phyloP scores from a whole-genome alignment of 2,329 filamentous ascomycete genomes.

The Rasamsonia emersonii region DNA sequence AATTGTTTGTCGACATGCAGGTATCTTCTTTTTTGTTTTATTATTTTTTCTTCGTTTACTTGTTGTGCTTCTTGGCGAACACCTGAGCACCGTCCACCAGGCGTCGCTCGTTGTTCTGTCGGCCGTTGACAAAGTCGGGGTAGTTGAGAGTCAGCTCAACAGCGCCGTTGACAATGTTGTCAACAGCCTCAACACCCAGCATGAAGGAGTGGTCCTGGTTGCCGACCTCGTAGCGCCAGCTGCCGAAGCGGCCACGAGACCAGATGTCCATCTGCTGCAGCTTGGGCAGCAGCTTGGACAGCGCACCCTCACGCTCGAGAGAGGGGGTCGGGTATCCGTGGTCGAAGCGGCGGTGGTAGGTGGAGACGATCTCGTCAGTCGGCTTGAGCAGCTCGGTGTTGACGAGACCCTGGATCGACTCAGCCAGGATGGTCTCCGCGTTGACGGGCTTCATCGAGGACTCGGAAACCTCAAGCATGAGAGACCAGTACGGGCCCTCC shows the following conservation, averaged over 20 bases:
- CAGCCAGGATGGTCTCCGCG: constrained; percentile 70
- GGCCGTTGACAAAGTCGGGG: constrained; percentile 84
- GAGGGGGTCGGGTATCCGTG: constrained; percentile 96
- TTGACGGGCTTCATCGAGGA: constrained; percentile 93
- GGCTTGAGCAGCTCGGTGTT: constrained; percentile 96
- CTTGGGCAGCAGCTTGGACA: constrained; percentile 86
- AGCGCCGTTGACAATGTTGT: constrained; percentile 80
- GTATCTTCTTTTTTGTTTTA: too few species aligned
- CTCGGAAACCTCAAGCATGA: constrained; percentile 98
- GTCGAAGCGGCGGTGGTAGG: constrained; percentile 95
- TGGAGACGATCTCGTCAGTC: constrained; percentile 90
- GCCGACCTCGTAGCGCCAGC: constrained; percentile 94
- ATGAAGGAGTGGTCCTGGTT: constrained; percentile 99
- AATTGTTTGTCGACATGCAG: too few species aligned
- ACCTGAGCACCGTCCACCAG: constrained; percentile 54
- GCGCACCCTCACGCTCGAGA: constrained; percentile 88
- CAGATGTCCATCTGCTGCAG: constrained; percentile 86
- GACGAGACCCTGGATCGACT: constrained; percentile 91
- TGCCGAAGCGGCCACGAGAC: constrained; percentile 93
- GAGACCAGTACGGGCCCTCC: constrained; percentile 96
- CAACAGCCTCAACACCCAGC: constrained; percentile 87
- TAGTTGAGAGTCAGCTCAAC: constrained; percentile 93
- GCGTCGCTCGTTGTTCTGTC: constrained; percentile 54
- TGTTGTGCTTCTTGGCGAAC: constrained; percentile 40
- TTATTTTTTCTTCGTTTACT: constrained; percentile 23